A percentile compares a stretch with the other conserved stretches of the same genome.
Conservation (phyloP, 192 early-diverging fungal species). For the Umbelopsis sp. region DNA sequence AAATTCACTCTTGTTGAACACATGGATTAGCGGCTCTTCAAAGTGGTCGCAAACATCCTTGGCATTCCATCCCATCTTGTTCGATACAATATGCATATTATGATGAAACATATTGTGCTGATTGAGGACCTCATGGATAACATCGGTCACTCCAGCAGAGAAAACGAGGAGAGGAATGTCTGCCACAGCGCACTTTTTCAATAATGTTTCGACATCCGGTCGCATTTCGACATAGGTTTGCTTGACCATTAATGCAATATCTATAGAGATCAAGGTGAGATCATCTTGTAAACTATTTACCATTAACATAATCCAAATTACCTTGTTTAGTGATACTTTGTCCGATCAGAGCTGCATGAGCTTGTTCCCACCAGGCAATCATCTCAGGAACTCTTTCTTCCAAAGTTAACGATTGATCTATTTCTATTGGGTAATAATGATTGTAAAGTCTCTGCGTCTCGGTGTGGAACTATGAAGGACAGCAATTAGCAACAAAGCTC, state of each 20-base stretch:
- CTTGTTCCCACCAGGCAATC: slow-evolving; percentile 71
- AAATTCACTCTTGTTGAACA: slow-evolving; percentile 73
- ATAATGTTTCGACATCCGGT: slow-evolving; percentile 40
- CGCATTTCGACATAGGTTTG: slow-evolving; percentile 54
- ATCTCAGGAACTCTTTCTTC: slow-evolving; percentile 68
- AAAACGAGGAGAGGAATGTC: slow-evolving; percentile 69
- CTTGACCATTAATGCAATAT: slow-evolving; percentile 51
- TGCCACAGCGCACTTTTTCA: slow-evolving; percentile 31
- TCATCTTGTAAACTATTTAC: neutral
- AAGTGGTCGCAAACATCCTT: slow-evolving; percentile 58
- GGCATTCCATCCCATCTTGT: slow-evolving; percentile 67
- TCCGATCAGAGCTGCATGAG: slow-evolving; percentile 56
- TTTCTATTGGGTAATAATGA: slow-evolving; percentile 78
- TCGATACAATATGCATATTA: slow-evolving; percentile 74
- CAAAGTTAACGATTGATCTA: slow-evolving; percentile 43
- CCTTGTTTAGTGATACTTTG: slow-evolving; percentile 48
- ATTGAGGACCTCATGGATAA: slow-evolving; percentile 61
- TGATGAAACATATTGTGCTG: slow-evolving; percentile 39
- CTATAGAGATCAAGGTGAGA: slow-evolving; percentile 5
- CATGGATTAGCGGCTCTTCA: slow-evolving; percentile 67
- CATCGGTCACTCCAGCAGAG: slow-evolving; percentile 68
- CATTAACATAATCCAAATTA: neutral
- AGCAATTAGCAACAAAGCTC: neutral
- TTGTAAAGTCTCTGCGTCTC: slow-evolving; percentile 50
- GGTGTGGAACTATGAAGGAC: slow-evolving; percentile 44